Base-by-base conservation (phyloP, 371 early-diverging fungal genomes). In the Mortierella polycephala region DNA sequence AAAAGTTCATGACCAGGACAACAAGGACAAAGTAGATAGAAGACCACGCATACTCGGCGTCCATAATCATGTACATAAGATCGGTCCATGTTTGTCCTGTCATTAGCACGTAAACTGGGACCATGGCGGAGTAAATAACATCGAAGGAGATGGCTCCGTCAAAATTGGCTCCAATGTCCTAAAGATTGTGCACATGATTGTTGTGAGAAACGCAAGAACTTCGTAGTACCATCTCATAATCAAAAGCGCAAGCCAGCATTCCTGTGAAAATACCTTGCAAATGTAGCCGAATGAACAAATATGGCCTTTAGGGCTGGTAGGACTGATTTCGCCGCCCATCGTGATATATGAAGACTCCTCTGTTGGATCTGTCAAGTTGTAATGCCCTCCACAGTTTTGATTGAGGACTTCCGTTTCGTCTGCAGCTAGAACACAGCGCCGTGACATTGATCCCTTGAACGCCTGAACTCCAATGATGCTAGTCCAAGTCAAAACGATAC, bases 41-140 rank as follows among this genome's bases (percentile, higher is more conserved):
- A 2, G 89, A 85, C 69, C 85, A 81, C 5, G 74, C 64, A 59
- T 88, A 89, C 57, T 90, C 90, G 1, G 90, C 85, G 69, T 89
- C 89, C 90, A 91, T 91, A 79, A 87, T 84, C 21, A 75, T 81
- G 72, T 91, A 92, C 90, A 91, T 90, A 64, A 88, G 63, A 68
- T 89, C 91, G 3, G 91, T 88, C 91, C 91, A 92, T 39, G 89
- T 88, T 74, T 91, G 90, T 51, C 70, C 64, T 37, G 79, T 66
- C 71, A 75, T 75, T 45, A 76, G 81, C 39, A 89, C 84, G 57
- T 88, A 85, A 1, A 88, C 88, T 23, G 90, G 71, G 6, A 90
- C 71, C 87, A 90, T 84, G 30, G 91, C 86, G 10, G 82, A 73
- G 60, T 84, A 86, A 14, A 91, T 86, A 57, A 84, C 86, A 52